These are phyloP conservation scores for Rhytidiadelphus loreus DNA, from an alignment of 225 moss, liverwort and hornwort species.

Conservation along the genomic window DNA sequence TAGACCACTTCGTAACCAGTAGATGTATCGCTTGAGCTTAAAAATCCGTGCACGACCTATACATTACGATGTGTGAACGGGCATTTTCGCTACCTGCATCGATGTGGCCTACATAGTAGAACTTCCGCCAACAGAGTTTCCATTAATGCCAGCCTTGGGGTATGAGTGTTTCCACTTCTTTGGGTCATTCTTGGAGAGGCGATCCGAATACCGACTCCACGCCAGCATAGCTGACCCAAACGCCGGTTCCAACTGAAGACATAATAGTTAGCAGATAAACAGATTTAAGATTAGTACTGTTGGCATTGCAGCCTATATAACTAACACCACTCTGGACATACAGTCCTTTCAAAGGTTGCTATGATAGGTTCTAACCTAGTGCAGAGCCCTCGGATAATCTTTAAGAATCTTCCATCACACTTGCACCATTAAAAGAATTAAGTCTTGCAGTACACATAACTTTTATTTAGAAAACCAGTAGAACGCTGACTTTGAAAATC, in stretches of 20 bases:
- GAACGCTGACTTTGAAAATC: not conserved
- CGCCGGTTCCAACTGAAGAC: slow-evolving; percentile 73
- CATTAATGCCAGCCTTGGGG: not conserved
- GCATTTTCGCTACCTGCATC: not conserved
- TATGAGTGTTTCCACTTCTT: not conserved
- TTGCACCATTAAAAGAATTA: not conserved
- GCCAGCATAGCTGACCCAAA: slow-evolving; percentile 91
- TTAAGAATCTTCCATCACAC: not conserved
- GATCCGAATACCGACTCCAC: slow-evolving; percentile 49
- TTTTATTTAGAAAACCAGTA: not conserved
- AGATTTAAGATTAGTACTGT: not conserved
- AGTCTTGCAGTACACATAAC: not conserved
- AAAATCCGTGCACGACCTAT: not conserved
- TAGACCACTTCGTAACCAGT: not conserved
- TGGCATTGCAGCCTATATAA: not conserved
- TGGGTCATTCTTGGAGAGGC: not conserved
- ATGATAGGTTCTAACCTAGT: not conserved
- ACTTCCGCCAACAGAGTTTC: not conserved
- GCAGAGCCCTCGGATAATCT: not conserved
- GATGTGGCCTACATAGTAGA: not conserved
- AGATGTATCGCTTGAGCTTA: not conserved
- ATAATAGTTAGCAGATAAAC: not conserved
- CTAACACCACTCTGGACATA: not conserved
- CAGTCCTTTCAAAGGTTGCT: not conserved
- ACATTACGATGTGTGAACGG: not conserved